Percentiles rank a stretch among this genome's conserved stretches.
phyloP scores from a whole-genome alignment of 768 basidiomycete species.

The Kwoniella sp. region DNA sequence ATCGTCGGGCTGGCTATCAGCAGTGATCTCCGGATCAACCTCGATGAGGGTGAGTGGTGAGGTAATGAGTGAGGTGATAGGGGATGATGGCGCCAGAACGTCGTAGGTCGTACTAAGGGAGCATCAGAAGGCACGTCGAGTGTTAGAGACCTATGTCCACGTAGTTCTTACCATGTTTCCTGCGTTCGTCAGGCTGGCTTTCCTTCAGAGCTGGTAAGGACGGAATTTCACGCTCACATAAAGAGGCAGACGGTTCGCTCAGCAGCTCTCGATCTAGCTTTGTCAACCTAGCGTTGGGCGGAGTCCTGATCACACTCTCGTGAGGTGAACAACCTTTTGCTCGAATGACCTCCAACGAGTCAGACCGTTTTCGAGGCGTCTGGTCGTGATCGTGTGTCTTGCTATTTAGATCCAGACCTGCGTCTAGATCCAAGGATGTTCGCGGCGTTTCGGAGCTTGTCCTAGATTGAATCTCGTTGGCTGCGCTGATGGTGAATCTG shows the following conservation, averaged over 20 bases:
- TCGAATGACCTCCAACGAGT: not conserved
- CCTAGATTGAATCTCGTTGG: not conserved
- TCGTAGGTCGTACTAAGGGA: conserved; percentile 21
- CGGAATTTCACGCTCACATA: no score
- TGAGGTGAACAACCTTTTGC: not conserved
- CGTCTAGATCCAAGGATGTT: not conserved
- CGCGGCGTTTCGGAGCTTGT: not conserved
- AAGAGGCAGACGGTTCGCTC: conserved; percentile 11
- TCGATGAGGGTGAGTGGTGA: conserved; percentile 20
- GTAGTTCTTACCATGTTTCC: not conserved
- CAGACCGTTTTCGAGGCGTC: conserved; percentile 2
- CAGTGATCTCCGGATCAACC: conserved; percentile 18
- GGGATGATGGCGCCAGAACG: conserved; percentile 27
- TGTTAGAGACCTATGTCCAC: not conserved
- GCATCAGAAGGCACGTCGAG: not conserved
- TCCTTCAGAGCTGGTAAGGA: no score
- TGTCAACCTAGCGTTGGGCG: conserved; percentile 13
- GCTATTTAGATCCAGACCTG: no score
- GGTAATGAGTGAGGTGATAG: conserved; percentile 23
- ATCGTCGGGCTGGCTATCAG: conserved; percentile 23
- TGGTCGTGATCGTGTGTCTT: not conserved
- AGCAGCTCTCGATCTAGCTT: not conserved
- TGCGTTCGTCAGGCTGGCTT: no score
- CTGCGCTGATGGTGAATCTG: not conserved
- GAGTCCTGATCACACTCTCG: conserved; percentile 3